Evolutionary conservation across 2,329 filamentous ascomycete genomes (phyloP), one percentile per base, ranked within the genome.

Genomic region (Colletotrichum sp.): DNA sequence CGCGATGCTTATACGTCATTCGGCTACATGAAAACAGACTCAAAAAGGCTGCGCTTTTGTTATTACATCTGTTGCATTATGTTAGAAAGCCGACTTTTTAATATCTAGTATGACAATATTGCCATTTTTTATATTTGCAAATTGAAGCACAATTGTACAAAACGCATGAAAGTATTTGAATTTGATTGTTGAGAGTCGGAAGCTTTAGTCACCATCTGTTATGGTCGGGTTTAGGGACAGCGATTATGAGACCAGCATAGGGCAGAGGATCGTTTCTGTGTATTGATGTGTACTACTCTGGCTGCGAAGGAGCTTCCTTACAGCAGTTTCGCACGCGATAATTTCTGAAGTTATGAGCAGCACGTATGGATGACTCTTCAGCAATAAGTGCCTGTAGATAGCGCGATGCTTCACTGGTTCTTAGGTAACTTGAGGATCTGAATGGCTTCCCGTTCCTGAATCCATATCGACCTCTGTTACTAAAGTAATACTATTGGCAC

Each of bases 111-210:
- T 6, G 6, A 8, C 21, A 52, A 52, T 52, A 13, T 7, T 52
- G 6, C 12, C n/a, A 21, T 1, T 52, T 13, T 21, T 21, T 13
- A 2, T 1, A 13, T 21, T 13, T n/a, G n/a, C 16, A 8, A 21
- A 13, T 3, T 21, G 10, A 13, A 7, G n/a, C 2, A 21, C 3
- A 3, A 0, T 21, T 21, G 10, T 21, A 12, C 44, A 8, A 7
- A 21, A 7, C 39, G 18, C 6, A 49, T 21, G 18, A n/a, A 18
- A 6, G 0, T 49, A 13, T 49, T 2, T 39, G 16, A 8, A n/a
- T 10, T 49, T 12, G 4, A 12, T 3, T 49, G 18, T 21, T 49
- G 9, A 21, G 18, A 1, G 18, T 49, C 12, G 44, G 10, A 21
- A 21, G n/a, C 4, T 1, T 7, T n/a, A 16, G 15, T 36, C 8